phyloP scores from a whole-genome alignment of 495 filamentous ascomycete species.

The Sphaerosporella brunnea region DNA sequence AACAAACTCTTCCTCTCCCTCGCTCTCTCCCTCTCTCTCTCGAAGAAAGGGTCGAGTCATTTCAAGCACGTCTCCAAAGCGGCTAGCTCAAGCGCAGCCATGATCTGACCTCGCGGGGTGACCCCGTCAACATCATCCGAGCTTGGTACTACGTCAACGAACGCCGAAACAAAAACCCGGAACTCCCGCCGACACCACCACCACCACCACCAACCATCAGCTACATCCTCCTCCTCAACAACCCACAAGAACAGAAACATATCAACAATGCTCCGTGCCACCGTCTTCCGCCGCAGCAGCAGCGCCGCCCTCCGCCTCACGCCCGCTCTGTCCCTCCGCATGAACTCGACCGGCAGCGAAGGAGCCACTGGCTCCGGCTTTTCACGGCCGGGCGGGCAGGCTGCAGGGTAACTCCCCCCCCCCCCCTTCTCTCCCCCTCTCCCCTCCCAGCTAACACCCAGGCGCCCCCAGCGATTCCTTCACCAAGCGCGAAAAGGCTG shows the following conservation, averaged over 20 bases:
- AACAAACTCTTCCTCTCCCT: too few relatives aligned
- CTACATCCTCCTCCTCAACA: constrained; percentile 12
- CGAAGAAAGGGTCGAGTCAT: too few relatives aligned
- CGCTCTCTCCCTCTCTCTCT: too few relatives aligned
- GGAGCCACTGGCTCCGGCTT: constrained; percentile 33
- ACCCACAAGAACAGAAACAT: constrained; percentile 5
- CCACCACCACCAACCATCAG: constrained; percentile 8
- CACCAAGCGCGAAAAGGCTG: constrained; percentile 72
- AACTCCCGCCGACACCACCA: background rate
- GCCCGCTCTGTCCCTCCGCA: constrained; percentile 19
- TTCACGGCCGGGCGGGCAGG: constrained; percentile 30
- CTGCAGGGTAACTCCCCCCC: constrained; percentile 25
- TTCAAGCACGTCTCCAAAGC: too few relatives aligned
- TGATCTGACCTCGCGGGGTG: too few relatives aligned
- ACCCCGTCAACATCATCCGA: too few relatives aligned
- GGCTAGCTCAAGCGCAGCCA: too few relatives aligned
- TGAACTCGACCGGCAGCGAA: constrained; percentile 30
- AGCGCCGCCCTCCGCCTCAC: constrained; percentile 15
- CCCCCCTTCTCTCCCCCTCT: background rate
- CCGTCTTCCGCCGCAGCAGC: constrained; percentile 17
- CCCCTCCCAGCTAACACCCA: background rate
- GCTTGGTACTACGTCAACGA: too few relatives aligned
- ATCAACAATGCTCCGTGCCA: constrained; percentile 22
- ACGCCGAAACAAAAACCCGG: too few relatives aligned
- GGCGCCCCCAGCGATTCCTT: constrained; percentile 70